Base-by-base conservation (phyloP, 2,329 filamentous ascomycete genomes). In the Anthostomella pinea region DNA sequence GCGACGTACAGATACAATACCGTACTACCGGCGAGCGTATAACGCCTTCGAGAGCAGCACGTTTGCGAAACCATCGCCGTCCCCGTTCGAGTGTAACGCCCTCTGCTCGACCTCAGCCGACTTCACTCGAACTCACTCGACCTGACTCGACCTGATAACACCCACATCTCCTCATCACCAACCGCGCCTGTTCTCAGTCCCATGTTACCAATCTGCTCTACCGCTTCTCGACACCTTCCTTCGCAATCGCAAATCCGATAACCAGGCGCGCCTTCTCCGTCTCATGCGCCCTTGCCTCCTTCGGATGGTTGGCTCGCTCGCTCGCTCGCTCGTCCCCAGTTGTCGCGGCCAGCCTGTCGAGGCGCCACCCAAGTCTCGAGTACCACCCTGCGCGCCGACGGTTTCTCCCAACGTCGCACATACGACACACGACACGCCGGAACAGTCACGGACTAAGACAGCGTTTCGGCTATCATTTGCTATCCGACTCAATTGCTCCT, bases 161-260 rank as follows among this genome's bases (percentile, higher is more conserved):
- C 14, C 13, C 16, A 24, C 20, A n/a, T 14, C 10, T 17, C 6
- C 13, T n/a, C 14, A 16, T 9, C 28, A 6, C 19, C 39, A 37
- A 39, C 35, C 34, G 38, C 35, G 35, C 35, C 37, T 45, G 41
- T 36, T 27, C 29, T 37, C 38, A 49, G 33, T 51, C 38, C 51
- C 45, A 58, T 58, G 55, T 54, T 45, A 50, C 47, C 48, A 48
- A 49, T 48, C 35, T 35, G 34, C 39, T 45, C 38, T 36, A 43
- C 34, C 41, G 21, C 41, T 44, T 43, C 44, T 45, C 39, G 42
- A 38, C 41, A 24, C 41, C 38, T 43, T 31, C 38, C 39, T 39
- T 44, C 42, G 33, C 41, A 41, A 31, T 40, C 42, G 42, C 51
- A 49, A 51, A 47, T 35, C 43, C 39, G 37, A 45, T 44, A 53